phyloP scores from a whole-genome alignment of 805 yeast species.

The Phaffomyces thermotolerans region DNA sequence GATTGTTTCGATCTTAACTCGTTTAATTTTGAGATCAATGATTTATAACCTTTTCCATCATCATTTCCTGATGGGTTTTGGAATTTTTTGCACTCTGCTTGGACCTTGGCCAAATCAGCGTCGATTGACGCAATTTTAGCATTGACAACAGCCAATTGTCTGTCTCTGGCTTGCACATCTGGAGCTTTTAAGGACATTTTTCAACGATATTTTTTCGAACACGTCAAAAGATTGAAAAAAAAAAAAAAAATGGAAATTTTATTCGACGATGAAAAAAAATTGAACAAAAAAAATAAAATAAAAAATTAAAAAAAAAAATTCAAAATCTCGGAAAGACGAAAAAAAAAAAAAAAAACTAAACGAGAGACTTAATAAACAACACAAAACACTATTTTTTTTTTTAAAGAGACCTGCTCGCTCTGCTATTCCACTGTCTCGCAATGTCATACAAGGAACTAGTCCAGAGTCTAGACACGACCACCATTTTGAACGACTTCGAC shows the following conservation, averaged over 20 bases:
- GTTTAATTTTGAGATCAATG: conserved; percentile 40
- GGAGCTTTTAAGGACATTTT: conserved; percentile 57
- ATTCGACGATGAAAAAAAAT: background rate
- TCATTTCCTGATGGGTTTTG: background rate
- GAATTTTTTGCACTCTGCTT: conserved; percentile 42
- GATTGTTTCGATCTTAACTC: conserved; percentile 40
- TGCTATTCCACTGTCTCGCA: no score
- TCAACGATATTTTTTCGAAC: background rate
- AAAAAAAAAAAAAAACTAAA: background rate
- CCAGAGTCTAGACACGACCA: conserved; percentile 37
- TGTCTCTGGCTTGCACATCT: conserved; percentile 52
- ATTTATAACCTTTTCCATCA: background rate
- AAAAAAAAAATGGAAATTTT: no score
- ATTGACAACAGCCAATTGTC: conserved; percentile 40
- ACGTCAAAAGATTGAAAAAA: background rate
- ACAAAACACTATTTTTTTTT: no score
- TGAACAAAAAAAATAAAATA: background rate
- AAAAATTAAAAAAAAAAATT: no score
- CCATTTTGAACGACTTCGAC: conserved; percentile 55
- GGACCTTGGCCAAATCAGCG: conserved; percentile 27
- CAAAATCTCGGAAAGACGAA: background rate
- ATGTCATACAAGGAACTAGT: conserved; percentile 45
- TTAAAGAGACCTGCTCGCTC: no score
- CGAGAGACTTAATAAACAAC: background rate
- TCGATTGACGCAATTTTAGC: conserved; percentile 18